These are phyloP conservation scores for Candida koratica DNA, from an alignment of 805 yeast genomes.

Conservation along the genomic window DNA sequence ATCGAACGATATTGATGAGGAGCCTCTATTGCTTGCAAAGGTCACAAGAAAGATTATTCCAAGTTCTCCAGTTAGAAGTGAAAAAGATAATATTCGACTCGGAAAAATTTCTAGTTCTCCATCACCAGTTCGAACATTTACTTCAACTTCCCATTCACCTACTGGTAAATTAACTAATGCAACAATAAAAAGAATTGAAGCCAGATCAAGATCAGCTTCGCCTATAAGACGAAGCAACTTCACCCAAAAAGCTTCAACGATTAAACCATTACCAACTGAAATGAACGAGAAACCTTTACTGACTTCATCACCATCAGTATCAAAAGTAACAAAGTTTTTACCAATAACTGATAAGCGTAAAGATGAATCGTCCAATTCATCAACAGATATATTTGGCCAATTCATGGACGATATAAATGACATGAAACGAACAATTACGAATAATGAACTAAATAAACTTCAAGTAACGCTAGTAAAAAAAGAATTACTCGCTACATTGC, in stretches of 20 bases:
- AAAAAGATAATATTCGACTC: neutral
- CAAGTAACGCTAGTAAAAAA: neutral
- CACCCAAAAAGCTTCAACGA: neutral
- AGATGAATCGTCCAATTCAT: too few species aligned
- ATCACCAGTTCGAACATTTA: slow-evolving; percentile 8
- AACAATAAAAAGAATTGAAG: slow-evolving; percentile 33
- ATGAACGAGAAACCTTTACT: slow-evolving; percentile 3
- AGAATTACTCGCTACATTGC: neutral
- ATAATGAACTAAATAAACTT: slow-evolving; percentile 11
- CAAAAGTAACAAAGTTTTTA: neutral
- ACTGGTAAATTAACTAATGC: slow-evolving; percentile 23
- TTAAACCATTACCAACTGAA: slow-evolving; percentile 6
- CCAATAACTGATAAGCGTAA: neutral
- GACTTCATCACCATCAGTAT: slow-evolving; percentile 2
- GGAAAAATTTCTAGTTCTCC: slow-evolving; percentile 9
- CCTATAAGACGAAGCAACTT: slow-evolving; percentile 9
- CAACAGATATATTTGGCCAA: neutral
- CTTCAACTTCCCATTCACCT: slow-evolving; percentile 17
- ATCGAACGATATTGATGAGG: slow-evolving; percentile 3
- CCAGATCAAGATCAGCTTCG: slow-evolving; percentile 17
- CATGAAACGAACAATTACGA: slow-evolving; percentile 1
- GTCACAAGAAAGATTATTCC: slow-evolving; percentile 18
- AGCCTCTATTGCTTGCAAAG: slow-evolving; percentile 21
- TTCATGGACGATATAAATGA: neutral
- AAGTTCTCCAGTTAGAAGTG: slow-evolving; percentile 4